phyloP scores from a whole-genome alignment of 2,329 filamentous ascomycete species.

The Domatiomyces globalis region DNA sequence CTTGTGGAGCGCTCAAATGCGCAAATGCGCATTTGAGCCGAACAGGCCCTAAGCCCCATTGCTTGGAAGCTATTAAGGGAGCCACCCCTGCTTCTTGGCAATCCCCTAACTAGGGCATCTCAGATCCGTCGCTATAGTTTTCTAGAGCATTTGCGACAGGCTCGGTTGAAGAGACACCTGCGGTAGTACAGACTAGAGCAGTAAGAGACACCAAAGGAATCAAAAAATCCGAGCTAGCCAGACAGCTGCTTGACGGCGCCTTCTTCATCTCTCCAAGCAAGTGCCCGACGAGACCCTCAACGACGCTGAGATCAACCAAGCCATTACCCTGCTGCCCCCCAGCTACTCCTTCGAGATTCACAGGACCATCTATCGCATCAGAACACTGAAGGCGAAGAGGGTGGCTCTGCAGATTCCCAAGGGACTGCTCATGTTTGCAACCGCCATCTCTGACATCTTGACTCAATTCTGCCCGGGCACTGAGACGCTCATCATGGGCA shows the following conservation, averaged over 20 bases:
- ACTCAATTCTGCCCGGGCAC: constrained; percentile 84
- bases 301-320: constrained; percentile 71
- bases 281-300: constrained; percentile 77
- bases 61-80: no score
- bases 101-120: no score
- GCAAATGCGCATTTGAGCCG: no score
- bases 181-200: constrained; percentile 27
- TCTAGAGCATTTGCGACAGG: constrained; percentile 35
- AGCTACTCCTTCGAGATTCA: constrained; percentile 99
- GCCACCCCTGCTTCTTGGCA: no score
- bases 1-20: no score
- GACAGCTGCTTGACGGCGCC: constrained; percentile 48
- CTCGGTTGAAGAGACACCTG: constrained; percentile 51
- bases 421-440: constrained; percentile 85
- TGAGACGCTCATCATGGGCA: constrained; percentile 95
- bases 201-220: constrained; percentile 16
- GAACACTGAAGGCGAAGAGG: constrained; percentile 60
- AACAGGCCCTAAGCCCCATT: no score
- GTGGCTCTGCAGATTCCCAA: constrained; percentile 96
- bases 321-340: constrained; percentile 71
- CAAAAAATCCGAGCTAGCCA: constrained; percentile 1
- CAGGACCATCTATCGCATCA: constrained; percentile 92
- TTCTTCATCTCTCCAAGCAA: constrained; percentile 73
- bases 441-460: constrained; percentile 92
- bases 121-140: no score